Evolutionary conservation across 768 basidiomycete genomes (phyloP), one percentile per base, ranked within the genome.

Genomic region (Dioszegia hungarica): DNA sequence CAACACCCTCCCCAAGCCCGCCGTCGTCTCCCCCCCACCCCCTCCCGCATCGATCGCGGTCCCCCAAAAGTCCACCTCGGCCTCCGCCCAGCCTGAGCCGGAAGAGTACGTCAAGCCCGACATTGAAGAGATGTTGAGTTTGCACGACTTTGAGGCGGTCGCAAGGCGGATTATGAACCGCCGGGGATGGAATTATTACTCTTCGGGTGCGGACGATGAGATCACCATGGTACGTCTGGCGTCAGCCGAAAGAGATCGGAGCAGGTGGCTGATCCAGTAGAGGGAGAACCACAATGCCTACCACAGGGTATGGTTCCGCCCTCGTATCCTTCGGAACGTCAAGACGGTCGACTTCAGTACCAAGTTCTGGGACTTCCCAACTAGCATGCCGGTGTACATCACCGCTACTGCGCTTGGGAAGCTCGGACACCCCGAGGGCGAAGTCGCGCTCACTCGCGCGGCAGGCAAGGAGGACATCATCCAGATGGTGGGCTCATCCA

Each of bases 391-490:
- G 2, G 72, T 90, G 12, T 91, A 89, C 73, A 89, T 91, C 54
- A 75, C 71, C 44, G 87, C 87, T 65, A 61, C 70, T n/a, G 70
- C 38, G 8, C 29, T 53, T 17, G 74, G 92, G 54, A 97, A 94
- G 78, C 85, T 99, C 1, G 76, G 94, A 1, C 92, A 98, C 71
- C 90, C 92, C 0, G 90, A 95, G 58, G 94, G 94, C 9, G 94
- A 98, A 78, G 80, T 94, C 19, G 90, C 87, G 67, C 74, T 98
- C 24, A 97, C 94, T 1, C 81, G 86, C 65, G 92, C 91, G 0
- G 94, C 90, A 0, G 90, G 83, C 0, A 88, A 88, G 69, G 84
- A 85, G 57, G 82, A 81, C 9, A 76, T 88, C 45, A 87, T 87
- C 48, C 87, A 88, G 61, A 87, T 87, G 86, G 85, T 84, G 24